A percentile compares a stretch with the other conserved stretches of the same genome.
Evolutionary conservation across 2,329 filamentous ascomycete species (phyloP).

Genomic region (Geosmithia morbida): DNA sequence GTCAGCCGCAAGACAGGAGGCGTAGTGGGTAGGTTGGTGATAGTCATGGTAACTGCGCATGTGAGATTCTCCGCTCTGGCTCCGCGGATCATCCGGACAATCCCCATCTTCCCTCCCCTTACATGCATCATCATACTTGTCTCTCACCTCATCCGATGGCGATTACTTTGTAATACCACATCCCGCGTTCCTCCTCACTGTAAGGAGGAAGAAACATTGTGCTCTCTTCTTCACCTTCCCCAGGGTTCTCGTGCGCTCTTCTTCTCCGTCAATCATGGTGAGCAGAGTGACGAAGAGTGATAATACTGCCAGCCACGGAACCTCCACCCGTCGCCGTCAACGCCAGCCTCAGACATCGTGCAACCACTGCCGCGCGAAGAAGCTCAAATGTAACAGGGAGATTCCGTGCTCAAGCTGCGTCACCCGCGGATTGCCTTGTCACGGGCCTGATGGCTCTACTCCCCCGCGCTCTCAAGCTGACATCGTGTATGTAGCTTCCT

Average conservation of each 20-base stretch:
- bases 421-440: neutral
- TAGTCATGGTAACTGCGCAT: too few species aligned
- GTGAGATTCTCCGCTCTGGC: too few species aligned
- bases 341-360: slow-evolving; percentile 1
- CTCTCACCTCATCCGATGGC: neutral
- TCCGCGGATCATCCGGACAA: neutral
- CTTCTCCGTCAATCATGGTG: neutral
- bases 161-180: too few species aligned
- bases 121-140: too few species aligned
- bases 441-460: neutral
- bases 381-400: slow-evolving; percentile 1
- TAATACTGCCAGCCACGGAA: too few species aligned
- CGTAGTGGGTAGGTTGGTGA: too few species aligned
- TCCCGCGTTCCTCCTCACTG: too few species aligned
- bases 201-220: too few species aligned
- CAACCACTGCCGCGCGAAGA: slow-evolving; percentile 1
- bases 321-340: neutral
- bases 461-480: neutral
- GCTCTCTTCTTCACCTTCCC: too few species aligned
- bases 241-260: too few species aligned
- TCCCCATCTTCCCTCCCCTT: too few species aligned
- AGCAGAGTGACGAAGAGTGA: neutral
- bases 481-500: neutral
- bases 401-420: neutral
- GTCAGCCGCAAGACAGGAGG: too few species aligned